These are phyloP conservation scores for Colletotrichum tofieldiae DNA, from an alignment of 2,329 filamentous ascomycete genomes.

Conservation along the genomic window DNA sequence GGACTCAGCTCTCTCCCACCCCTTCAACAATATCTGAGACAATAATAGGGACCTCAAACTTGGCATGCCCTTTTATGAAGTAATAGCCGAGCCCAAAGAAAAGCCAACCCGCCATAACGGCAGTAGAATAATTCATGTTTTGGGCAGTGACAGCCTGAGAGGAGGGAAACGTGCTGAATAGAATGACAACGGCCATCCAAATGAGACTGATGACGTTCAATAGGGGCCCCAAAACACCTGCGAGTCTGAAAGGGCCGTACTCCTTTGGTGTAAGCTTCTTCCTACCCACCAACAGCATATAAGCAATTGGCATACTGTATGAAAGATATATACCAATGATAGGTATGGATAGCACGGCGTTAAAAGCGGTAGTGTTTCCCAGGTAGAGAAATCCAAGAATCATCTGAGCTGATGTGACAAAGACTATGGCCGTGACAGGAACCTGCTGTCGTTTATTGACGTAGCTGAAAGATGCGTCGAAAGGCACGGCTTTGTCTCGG, in stretches of 20 bases:
- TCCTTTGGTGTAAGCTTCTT: constrained; percentile 39
- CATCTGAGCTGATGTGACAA: constrained; percentile 47
- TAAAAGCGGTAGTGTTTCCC: constrained; percentile 58
- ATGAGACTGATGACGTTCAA: constrained; percentile 58
- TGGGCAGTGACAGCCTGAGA: constrained; percentile 56
- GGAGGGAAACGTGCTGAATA: constrained; percentile 63
- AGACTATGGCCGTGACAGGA: constrained; percentile 49
- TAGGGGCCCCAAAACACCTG: constrained; percentile 49
- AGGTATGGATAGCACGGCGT: constrained; percentile 58
- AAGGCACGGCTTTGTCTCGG: constrained; percentile 55
- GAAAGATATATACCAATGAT: constrained; percentile 61
- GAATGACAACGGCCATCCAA: constrained; percentile 61
- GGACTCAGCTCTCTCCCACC: neutral
- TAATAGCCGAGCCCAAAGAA: constrained; percentile 55
- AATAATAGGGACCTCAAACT: constrained; percentile 48
- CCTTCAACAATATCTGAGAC: constrained; percentile 31
- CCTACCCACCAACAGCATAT: constrained; percentile 56
- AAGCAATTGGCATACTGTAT: constrained; percentile 57
- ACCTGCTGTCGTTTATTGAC: constrained; percentile 53
- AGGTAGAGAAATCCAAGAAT: constrained; percentile 57
- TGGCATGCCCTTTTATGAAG: constrained; percentile 42
- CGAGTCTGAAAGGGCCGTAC: constrained; percentile 51
- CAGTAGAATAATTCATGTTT: constrained; percentile 64
- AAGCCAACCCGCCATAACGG: constrained; percentile 59
- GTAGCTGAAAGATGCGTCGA: constrained; percentile 54